Base-by-base conservation (phyloP, 2,329 filamentous ascomycete species). In the Neocatenulostroma microsporum region DNA sequence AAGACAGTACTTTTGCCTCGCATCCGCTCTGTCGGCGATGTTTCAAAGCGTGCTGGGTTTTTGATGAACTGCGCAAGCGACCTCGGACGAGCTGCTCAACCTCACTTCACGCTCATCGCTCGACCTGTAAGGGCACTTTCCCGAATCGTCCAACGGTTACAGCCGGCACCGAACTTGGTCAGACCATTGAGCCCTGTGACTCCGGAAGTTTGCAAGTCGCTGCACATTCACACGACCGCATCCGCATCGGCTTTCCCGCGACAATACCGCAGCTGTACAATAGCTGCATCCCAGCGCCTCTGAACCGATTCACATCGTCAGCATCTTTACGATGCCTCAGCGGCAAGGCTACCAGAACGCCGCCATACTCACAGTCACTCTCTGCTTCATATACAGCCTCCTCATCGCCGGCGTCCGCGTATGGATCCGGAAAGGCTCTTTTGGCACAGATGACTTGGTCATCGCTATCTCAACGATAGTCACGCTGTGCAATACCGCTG, bases 301-400 rank as follows among this genome's bases (percentile, higher is more conserved):
- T n/a, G n/a, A n/a, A n/a, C n/a, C n/a, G n/a, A n/a, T n/a, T n/a
- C n/a, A n/a, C n/a, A n/a, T n/a, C n/a, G n/a, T n/a, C n/a, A n/a
- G n/a, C n/a, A n/a, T n/a, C n/a, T n/a, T n/a, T n/a, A n/a, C 34
- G 17, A 51, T 52, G 50, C 46, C 50, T 27, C 42, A 36, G 20
- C 44, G 45, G 23, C 36, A 50, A 28, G 53, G 50, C 17, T 51
- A 49, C 37, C 37, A 46, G 34, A 48, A 54, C 21, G 45, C 46
- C 3, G 36, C 53, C 40, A 50, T 44, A 24, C 53, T 56, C 27
- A 48, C 53, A 14, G 45, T 56, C 40, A 55, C 49, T 34, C 46
- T 58, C n/a, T 55, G 52, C 36, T 46, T 58, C 20, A 47, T 47
- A 24, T 57, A 56, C 32, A 55, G 50, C 18, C 37, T 54, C 9